Percentiles rank a stretch among this genome's conserved stretches.
phyloP scores from a whole-genome alignment of 768 basidiomycete species.

The Podaxis pistillaris region DNA sequence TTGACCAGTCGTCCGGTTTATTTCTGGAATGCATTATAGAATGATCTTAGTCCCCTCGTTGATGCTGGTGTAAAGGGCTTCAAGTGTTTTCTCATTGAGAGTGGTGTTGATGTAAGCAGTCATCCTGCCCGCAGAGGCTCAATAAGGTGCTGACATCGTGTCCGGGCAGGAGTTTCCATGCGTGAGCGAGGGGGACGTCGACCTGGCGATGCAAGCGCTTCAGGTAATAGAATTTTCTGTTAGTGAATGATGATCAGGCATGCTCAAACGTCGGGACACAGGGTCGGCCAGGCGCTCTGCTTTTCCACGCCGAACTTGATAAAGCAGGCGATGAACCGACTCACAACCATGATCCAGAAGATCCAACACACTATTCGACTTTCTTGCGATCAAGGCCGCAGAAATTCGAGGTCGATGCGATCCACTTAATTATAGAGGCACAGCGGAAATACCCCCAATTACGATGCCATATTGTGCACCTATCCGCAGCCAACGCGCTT shows the following conservation, averaged over 20 bases:
- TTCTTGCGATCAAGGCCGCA: conserved; percentile 87
- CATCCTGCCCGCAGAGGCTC: background rate
- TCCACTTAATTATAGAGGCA: conserved; percentile 69
- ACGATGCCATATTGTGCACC: conserved; percentile 92
- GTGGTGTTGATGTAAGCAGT: conserved; percentile 85
- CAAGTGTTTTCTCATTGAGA: conserved; percentile 96
- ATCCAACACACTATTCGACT: conserved; percentile 66
- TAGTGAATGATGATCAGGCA: conserved; percentile 11
- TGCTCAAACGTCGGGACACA: conserved; percentile 27
- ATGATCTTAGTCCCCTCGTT: conserved; percentile 72
- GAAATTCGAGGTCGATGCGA: conserved; percentile 76
- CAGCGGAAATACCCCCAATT: conserved; percentile 62
- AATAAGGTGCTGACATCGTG: conserved; percentile 12
- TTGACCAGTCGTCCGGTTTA: background rate
- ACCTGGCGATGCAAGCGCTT: conserved; percentile 68
- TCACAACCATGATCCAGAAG: conserved; percentile 11
- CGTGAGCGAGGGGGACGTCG: conserved; percentile 70
- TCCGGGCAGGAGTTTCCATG: conserved; percentile 85
- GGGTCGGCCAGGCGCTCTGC: conserved; percentile 67
- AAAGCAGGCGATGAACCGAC: conserved; percentile 12
- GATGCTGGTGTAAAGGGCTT: conserved; percentile 88
- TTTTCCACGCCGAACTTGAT: conserved; percentile 93
- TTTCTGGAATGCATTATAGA: conserved; percentile 34
- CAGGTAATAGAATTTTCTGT: conserved; percentile 44
- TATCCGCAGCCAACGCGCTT: conserved; percentile 83